Base-by-base conservation (phyloP, 345 rosid species). In the Noccaea caerulescens region DNA sequence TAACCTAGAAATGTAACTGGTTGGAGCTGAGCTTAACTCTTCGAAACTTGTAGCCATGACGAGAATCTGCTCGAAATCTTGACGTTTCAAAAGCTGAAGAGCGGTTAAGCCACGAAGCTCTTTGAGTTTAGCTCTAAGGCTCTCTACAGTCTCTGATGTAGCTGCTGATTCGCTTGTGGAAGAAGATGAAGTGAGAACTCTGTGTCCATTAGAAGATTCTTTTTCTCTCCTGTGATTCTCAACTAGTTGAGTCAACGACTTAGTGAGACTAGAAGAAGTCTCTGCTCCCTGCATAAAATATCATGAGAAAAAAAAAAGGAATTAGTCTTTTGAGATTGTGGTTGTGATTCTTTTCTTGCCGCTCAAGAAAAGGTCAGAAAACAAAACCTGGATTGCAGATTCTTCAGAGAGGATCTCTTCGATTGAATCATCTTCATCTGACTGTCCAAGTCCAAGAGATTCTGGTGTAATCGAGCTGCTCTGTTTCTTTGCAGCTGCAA, bases 1-100 rank as follows among this genome's bases (percentile, higher is more conserved):
- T 53, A 75, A 53, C 73, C 37, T 52, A 14, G 78, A 68, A 4
- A 75, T 75, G 69, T 75, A 75, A 68, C 78, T 75, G 33, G 68
- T 11, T n/a, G 73, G 61, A 43, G 67, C 73, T 67, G 68, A 53
- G 51, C 63, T 68, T 53, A 75, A 43, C 66, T 75, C 73, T 46
- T 75, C 78, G 41, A 75, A 67, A 25, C 58, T 36, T 3, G 78
- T 42, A 43, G 63, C 73, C 25, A 45, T 46, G 3, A 44, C 10
- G 42, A 68, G 52, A 52, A 75, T 75, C 49, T 45, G 44, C 12
- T 68, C 51, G 1, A 75, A 75, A 43, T 75, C 78, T 36, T 25
- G 13, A 32, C 63, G 69, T 16, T 30, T 68, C 51, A 75, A 63
- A 4, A 75, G 64, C 63, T 75, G 69, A 43, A 43, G 44, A 60